Evolutionary conservation across 2,329 filamentous ascomycete genomes (phyloP), one percentile per base, ranked within the genome.

Genomic region (Rutstroemia sp.): DNA sequence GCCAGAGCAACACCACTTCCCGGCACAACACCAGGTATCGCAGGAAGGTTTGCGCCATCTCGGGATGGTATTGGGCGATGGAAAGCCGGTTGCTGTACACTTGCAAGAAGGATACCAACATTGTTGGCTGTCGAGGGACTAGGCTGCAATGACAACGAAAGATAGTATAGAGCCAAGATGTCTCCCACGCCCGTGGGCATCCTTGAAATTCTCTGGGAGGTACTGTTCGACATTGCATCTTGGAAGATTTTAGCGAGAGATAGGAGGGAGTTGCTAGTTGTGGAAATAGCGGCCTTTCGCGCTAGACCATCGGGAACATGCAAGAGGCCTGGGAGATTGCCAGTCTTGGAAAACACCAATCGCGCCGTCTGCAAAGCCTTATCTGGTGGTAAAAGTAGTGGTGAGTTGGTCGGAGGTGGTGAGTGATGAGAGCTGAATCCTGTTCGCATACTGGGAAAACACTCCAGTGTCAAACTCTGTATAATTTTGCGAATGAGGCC

Each of bases 111-210:
- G 55, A 99, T 99, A 3, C 94, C 94, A 12, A 99, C 92, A 69
- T 99, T 99, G 69, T 99, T 99, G 0, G 94, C 94, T 0, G 94
- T 99, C 0, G 94, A 99, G 2, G 94, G 94, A 65, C 94, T 97
- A 48, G 94, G 92, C 61, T 96, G 94, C 2, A 99, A 78, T 0
- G 94, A 95, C 3, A 99, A 75, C 0, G 94, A 99, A 2, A 99
- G 78, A 67, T 99, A 99, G 70, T 99, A 99, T 12, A 99, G 79
- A 1, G 92, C 89, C 38, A 99, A 74, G 39, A 99, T 97, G 67
- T 99, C 94, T 44, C 90, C 84, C 23, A 97, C 90, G 1, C 90
- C 88, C 46, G 87, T 85, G 2, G 84, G 80, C 56, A 84, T 82
- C 57, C 81, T 80, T 21, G 82, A 73, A 10, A 80, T 74, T 41